phyloP scores from a whole-genome alignment of 1,284 basidiomycete species.

The Bjerkandera adusta region DNA sequence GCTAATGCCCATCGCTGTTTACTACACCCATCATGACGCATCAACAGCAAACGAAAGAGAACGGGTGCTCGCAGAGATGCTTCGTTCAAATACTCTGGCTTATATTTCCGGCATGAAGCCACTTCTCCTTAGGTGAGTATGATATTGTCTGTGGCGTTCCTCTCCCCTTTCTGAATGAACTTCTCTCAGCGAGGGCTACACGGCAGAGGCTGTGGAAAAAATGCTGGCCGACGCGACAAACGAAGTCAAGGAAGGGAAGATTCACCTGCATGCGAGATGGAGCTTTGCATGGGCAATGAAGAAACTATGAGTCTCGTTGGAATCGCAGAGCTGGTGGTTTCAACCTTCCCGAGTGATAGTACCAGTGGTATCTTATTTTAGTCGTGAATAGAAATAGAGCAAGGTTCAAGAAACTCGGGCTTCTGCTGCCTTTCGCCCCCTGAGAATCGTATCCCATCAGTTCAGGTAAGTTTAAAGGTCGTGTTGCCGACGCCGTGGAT shows the following conservation, averaged over 20 bases:
- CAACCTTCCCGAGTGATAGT: too few species aligned
- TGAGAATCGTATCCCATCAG: too few species aligned
- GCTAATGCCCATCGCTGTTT: constrained; percentile 9
- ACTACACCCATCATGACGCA: constrained; percentile 6
- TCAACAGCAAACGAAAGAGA: constrained; percentile 24
- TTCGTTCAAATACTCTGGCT: constrained; percentile 29
- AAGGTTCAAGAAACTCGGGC: too few species aligned
- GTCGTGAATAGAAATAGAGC: too few species aligned
- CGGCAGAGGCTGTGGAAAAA: constrained; percentile 30
- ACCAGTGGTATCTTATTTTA: too few species aligned
- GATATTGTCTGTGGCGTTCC: background rate
- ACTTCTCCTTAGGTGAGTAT: constrained; percentile 28
- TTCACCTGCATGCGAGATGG: constrained; percentile 32
- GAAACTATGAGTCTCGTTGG: constrained; percentile 9
- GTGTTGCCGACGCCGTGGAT: background rate
- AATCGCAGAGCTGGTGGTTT: too few species aligned
- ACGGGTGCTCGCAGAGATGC: constrained; percentile 30
- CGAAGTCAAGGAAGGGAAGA: constrained; percentile 29
- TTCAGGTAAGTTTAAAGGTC: too few species aligned
- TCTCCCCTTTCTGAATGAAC: background rate
- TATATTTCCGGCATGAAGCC: constrained; percentile 31
- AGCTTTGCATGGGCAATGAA: constrained; percentile 36
- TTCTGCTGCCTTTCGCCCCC: too few species aligned
- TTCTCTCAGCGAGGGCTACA: constrained; percentile 29
- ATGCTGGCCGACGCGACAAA: constrained; percentile 30